Evolutionary conservation across 345 rosid genomes (phyloP).

Genomic region (Lepidium sativum): DNA sequence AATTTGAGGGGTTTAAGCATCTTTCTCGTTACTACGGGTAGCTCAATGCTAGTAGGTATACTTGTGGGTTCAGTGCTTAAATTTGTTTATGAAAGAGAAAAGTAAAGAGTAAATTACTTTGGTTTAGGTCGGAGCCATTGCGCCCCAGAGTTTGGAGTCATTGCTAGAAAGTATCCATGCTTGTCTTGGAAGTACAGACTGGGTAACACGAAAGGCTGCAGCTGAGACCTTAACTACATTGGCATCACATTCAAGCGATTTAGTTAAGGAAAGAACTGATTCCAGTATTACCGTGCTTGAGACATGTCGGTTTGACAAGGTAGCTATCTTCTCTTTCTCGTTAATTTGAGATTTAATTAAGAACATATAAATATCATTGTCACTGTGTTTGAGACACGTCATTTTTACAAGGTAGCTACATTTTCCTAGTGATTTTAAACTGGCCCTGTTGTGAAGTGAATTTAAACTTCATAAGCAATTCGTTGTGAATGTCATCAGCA

Average conservation of each 20-base stretch:
- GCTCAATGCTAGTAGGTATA: background rate
- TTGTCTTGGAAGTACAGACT: conserved; percentile 89
- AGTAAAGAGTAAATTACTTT: conserved; percentile 8
- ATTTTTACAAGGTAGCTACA: background rate
- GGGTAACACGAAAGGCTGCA: conserved; percentile 97
- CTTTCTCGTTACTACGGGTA: background rate
- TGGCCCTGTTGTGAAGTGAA: background rate
- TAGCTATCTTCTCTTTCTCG: conserved; percentile 22
- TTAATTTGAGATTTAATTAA: background rate
- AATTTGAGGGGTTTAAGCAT: background rate
- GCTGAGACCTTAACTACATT: conserved; percentile 73
- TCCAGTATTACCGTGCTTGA: conserved; percentile 68
- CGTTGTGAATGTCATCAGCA: background rate
- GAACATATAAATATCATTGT: background rate
- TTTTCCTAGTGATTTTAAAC: background rate
- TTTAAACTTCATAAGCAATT: background rate
- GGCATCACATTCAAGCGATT: conserved; percentile 69
- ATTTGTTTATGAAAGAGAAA: background rate
- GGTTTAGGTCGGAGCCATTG: conserved; percentile 84
- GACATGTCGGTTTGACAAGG: conserved; percentile 94
- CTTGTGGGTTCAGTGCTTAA: background rate
- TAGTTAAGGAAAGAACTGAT: conserved; percentile 54
- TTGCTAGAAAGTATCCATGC: conserved; percentile 80
- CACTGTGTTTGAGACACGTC: background rate
- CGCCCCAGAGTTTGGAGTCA: conserved; percentile 69